Evolutionary conservation across 768 basidiomycete species (phyloP).

Genomic region (Mycena chlorophos): DNA sequence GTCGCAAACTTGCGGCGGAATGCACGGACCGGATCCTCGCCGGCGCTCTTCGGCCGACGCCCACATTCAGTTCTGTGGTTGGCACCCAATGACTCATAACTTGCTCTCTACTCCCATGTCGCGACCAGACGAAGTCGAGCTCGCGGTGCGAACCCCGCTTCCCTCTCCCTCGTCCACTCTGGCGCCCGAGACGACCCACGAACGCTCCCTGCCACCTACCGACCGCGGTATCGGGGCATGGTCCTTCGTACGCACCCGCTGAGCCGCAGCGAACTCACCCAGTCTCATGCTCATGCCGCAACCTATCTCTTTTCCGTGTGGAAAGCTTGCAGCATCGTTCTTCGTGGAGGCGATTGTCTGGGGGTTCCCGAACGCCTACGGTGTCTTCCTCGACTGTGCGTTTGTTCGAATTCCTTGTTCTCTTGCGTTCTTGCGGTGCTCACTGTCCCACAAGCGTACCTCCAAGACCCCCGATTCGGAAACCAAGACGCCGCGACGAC

Average conservation of each 20-base stretch:
- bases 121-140: constrained; percentile 10
- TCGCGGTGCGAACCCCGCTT: constrained; percentile 11
- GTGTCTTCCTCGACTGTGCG: constrained; percentile 30
- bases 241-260: constrained; percentile 26
- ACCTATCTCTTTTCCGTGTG: background rate
- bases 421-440: background rate
- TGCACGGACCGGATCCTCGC: too few relatives aligned
- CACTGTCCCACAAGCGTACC: constrained; percentile 21
- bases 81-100: too few relatives aligned
- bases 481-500: constrained; percentile 24
- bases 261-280: background rate
- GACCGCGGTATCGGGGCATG: constrained; percentile 28
- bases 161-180: constrained; percentile 10
- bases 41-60: too few relatives aligned
- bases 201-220: constrained; percentile 20
- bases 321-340: constrained; percentile 28
- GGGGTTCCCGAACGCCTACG: constrained; percentile 31
- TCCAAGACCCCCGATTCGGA: constrained; percentile 23
- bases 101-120: background rate
- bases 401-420: background rate
- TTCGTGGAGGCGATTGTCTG: constrained; percentile 30
- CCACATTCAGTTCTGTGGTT: too few relatives aligned
- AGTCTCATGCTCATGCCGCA: background rate
- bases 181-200: background rate
- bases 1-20: too few relatives aligned